Conservation (phyloP, 1,139 yeast species). For the Maudiozyma humilis region DNA sequence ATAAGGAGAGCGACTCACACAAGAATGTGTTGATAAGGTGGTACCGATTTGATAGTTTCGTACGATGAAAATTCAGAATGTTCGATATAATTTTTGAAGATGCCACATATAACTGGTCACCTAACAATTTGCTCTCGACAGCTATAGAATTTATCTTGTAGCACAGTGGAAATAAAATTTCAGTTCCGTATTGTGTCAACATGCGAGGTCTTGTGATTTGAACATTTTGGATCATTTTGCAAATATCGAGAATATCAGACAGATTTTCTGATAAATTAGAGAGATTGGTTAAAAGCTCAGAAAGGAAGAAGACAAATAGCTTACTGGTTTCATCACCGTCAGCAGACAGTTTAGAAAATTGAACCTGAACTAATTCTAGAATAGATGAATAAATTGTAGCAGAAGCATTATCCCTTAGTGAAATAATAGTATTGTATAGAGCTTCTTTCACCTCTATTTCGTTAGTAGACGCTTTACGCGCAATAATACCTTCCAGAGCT, state of each 20-base stretch:
- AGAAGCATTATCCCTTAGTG: conserved; percentile 12
- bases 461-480: conserved; percentile 9
- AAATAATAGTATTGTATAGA: conserved; percentile 15
- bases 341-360: conserved; percentile 19
- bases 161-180: conserved; percentile 35
- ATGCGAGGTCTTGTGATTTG: conserved; percentile 49
- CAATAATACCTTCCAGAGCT: conserved; percentile 14
- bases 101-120: conserved; percentile 32
- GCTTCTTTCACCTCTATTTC: conserved; percentile 18
- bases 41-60: conserved; percentile 61
- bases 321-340: conserved; percentile 17
- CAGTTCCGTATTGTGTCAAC: conserved; percentile 62
- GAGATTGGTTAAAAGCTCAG: conserved; percentile 21
- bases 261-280: conserved; percentile 5
- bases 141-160: conserved; percentile 29
- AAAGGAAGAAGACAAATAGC: conserved; percentile 26
- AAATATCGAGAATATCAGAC: conserved; percentile 10
- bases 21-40: conserved; percentile 52
- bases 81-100: conserved; percentile 44
- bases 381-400: conserved; percentile 11
- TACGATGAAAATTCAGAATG: conserved; percentile 59
- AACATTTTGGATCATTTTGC: conserved; percentile 33
- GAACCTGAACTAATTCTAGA: conserved; percentile 18
- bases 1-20: conserved; percentile 40
- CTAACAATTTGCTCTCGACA: conserved; percentile 3